Evolutionary conservation across 805 yeast genomes (phyloP).

Genomic region (Metahyphopichia silvanorum): DNA sequence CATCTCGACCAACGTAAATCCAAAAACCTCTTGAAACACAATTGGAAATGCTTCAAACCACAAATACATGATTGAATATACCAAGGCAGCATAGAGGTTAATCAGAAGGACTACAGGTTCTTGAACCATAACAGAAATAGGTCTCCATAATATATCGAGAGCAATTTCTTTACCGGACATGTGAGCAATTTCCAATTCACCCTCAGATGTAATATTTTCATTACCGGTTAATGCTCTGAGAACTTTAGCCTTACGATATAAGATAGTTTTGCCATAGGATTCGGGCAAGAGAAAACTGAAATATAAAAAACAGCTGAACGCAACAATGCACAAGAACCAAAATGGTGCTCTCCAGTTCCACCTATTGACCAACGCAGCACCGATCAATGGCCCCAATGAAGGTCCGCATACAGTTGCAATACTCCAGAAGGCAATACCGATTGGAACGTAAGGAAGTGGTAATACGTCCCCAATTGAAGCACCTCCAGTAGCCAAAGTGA

Average conservation of each 20-base stretch:
- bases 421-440: slow-evolving; percentile 51
- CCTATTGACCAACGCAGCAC: slow-evolving; percentile 47
- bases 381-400: slow-evolving; percentile 53
- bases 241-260: slow-evolving; percentile 46
- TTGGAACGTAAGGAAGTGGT: slow-evolving; percentile 38
- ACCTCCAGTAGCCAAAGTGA: slow-evolving; percentile 57
- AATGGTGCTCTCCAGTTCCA: slow-evolving; percentile 50
- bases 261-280: slow-evolving; percentile 42
- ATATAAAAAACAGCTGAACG: slow-evolving; percentile 13
- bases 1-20: slow-evolving; percentile 45
- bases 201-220: slow-evolving; percentile 38
- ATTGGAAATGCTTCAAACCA: slow-evolving; percentile 65
- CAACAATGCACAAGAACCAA: slow-evolving; percentile 45
- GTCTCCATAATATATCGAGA: slow-evolving; percentile 43
- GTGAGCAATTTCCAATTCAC: slow-evolving; percentile 29
- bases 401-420: slow-evolving; percentile 56
- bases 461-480: slow-evolving; percentile 54
- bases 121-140: slow-evolving; percentile 43
- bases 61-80: slow-evolving; percentile 51
- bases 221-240: slow-evolving; percentile 50
- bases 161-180: slow-evolving; percentile 15
- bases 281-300: slow-evolving; percentile 47
- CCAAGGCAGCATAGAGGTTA: slow-evolving; percentile 48
- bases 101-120: slow-evolving; percentile 60
- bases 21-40: slow-evolving; percentile 41